phyloP scores from a whole-genome alignment of 108 stramenopile species.

The Mayamaea pseudoterrestris region DNA sequence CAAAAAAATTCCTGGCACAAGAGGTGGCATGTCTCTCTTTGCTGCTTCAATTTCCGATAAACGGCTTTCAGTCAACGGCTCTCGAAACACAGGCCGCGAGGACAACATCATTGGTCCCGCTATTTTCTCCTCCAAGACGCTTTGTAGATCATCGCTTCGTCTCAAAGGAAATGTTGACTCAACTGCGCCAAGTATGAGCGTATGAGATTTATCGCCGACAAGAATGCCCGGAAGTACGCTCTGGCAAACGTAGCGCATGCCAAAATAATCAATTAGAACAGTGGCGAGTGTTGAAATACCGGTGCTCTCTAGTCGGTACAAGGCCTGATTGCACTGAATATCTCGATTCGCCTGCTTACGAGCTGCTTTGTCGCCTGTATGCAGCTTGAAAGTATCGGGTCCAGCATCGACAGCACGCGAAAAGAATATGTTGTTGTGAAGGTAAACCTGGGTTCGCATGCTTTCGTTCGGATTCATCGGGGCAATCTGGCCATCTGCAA shows the following conservation, averaged over 20 bases:
- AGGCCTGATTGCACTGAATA: constrained; percentile 39
- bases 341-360: constrained; percentile 60
- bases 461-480: constrained; percentile 93
- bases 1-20: too few relatives aligned
- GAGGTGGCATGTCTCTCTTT: constrained; percentile 1
- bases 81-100: constrained; percentile 32
- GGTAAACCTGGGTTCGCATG: constrained; percentile 74
- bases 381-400: constrained; percentile 68
- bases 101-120: constrained; percentile 59
- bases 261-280: constrained; percentile 81
- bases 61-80: constrained; percentile 44
- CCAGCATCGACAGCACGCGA: constrained; percentile 78
- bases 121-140: constrained; percentile 49
- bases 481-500: constrained; percentile 72
- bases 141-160: constrained; percentile 69
- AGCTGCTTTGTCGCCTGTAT: constrained; percentile 58
- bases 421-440: constrained; percentile 97
- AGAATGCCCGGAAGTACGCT: constrained; percentile 84
- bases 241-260: constrained; percentile 80
- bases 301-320: constrained; percentile 52
- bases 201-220: constrained; percentile 74
- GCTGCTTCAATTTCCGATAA: constrained; percentile 36
- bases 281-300: constrained; percentile 86
- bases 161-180: constrained; percentile 56
- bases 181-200: constrained; percentile 83